These are phyloP conservation scores for Silene vulgaris DNA, from an alignment of 179 eudicot genomes.

Conservation along the genomic window DNA sequence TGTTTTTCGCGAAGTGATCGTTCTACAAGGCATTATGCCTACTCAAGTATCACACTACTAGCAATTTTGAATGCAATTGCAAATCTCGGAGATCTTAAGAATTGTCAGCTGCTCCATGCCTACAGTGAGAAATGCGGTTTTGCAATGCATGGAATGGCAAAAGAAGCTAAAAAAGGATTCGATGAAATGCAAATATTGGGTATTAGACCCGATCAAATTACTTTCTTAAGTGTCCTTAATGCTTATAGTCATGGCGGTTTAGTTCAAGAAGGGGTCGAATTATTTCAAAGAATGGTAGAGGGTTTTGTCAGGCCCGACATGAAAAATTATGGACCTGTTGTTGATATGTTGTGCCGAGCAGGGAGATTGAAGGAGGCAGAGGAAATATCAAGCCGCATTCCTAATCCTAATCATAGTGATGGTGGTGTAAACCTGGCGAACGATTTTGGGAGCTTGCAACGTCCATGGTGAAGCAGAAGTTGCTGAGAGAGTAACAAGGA, in stretches of 20 bases:
- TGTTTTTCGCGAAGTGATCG: conserved; percentile 41
- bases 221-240: conserved; percentile 52
- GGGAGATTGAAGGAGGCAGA: conserved; percentile 65
- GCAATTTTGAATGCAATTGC: conserved; percentile 46
- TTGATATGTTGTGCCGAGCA: conserved; percentile 65
- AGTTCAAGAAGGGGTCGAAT: conserved; percentile 50
- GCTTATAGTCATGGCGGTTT: conserved; percentile 65
- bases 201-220: conserved; percentile 46
- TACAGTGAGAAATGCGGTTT: conserved; percentile 43
- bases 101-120: conserved; percentile 43
- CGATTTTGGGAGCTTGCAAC: conserved; percentile 68
- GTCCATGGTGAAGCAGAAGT: conserved; percentile 36
- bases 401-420: conserved; percentile 30
- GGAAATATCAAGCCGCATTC: conserved; percentile 41
- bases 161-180: conserved; percentile 45
- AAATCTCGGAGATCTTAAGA: conserved; percentile 40
- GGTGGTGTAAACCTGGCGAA: conserved; percentile 61
- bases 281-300: conserved; percentile 44
- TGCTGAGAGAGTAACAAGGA: conserved; percentile 44
- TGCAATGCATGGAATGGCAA: conserved; percentile 64
- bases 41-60: conserved; percentile 47
- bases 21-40: conserved; percentile 41
- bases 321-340: conserved; percentile 54
- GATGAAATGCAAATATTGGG: conserved; percentile 40
- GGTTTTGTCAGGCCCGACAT: conserved; percentile 32